Conservation (phyloP, 75 land plant genomes). For the Pinus taeda region DNA sequence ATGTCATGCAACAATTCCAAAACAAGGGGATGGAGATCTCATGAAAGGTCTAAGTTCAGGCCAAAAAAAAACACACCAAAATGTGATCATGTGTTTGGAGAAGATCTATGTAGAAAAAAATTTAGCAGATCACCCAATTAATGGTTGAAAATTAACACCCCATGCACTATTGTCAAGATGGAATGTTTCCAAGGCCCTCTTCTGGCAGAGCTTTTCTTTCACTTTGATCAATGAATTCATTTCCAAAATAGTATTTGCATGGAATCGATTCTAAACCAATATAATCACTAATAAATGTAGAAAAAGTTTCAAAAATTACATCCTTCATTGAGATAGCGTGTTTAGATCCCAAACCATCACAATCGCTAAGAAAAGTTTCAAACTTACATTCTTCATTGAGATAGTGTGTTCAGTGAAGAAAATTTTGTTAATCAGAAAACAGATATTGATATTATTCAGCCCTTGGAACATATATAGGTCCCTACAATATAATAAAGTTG, state of each 20-base stretch:
- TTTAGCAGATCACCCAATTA: conserved; percentile 92
- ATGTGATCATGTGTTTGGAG: conserved; percentile 89
- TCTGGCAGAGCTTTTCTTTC: conserved; percentile 79
- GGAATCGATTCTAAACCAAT: background rate
- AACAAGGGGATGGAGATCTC: conserved; percentile 1
- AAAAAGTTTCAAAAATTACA: no score
- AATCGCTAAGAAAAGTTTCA: no score
- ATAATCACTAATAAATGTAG: background rate
- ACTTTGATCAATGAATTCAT: conserved; percentile 83
- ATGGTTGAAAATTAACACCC: conserved; percentile 95
- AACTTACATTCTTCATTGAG: no score
- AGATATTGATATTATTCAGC: no score
- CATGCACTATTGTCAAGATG: conserved; percentile 58
- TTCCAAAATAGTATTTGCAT: conserved; percentile 88
- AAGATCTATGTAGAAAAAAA: conserved; percentile 86
- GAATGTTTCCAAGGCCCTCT: conserved; percentile 80
- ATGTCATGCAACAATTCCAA: background rate
- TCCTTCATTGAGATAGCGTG: no score
- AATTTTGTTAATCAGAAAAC: no score
- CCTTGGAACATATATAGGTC: no score
- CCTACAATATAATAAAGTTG: no score
- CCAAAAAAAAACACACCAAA: conserved; percentile 47
- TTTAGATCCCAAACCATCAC: no score
- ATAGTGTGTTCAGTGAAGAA: no score
- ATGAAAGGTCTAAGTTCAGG: no score